Percentiles rank a stretch among this genome's conserved stretches.
Conservation (phyloP, 495 filamentous ascomycete genomes). For the Mycothermus thermophilus region DNA sequence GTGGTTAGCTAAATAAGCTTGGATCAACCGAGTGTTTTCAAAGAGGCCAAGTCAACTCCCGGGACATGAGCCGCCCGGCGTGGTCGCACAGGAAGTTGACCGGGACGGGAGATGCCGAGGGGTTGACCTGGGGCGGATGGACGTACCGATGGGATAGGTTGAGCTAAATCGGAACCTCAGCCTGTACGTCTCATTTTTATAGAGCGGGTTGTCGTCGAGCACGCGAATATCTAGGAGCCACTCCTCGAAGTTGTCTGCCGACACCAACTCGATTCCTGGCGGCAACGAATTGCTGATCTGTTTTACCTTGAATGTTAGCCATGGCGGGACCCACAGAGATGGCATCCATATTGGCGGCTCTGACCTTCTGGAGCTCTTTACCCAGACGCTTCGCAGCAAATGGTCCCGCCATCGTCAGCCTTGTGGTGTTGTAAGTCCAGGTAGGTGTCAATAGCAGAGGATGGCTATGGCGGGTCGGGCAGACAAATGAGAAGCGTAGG, state of each 20-base stretch:
- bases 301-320: too few species aligned
- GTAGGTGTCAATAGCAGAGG: neutral
- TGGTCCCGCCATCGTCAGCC: constrained; percentile 22
- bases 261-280: constrained; percentile 66
- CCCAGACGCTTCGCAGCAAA: constrained; percentile 36
- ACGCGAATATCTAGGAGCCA: constrained; percentile 92
- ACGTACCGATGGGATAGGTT: constrained; percentile 79
- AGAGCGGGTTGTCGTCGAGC: constrained; percentile 83
- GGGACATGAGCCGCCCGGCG: too few species aligned
- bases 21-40: too few species aligned
- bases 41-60: too few species aligned
- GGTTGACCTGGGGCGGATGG: too few species aligned
- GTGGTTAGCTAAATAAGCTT: too few species aligned
- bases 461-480: too few species aligned
- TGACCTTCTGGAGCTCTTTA: constrained; percentile 41
- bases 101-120: too few species aligned
- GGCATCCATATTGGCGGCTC: too few species aligned
- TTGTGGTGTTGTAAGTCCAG: neutral
- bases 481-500: too few species aligned
- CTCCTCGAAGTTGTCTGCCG: constrained; percentile 68
- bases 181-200: constrained; percentile 64
- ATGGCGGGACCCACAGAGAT: too few species aligned
- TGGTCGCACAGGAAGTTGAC: too few species aligned
- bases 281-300: constrained; percentile 43
- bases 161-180: constrained; percentile 74